phyloP scores from a whole-genome alignment of 2,329 filamentous ascomycete genomes.

The Aspergillus cejpii region DNA sequence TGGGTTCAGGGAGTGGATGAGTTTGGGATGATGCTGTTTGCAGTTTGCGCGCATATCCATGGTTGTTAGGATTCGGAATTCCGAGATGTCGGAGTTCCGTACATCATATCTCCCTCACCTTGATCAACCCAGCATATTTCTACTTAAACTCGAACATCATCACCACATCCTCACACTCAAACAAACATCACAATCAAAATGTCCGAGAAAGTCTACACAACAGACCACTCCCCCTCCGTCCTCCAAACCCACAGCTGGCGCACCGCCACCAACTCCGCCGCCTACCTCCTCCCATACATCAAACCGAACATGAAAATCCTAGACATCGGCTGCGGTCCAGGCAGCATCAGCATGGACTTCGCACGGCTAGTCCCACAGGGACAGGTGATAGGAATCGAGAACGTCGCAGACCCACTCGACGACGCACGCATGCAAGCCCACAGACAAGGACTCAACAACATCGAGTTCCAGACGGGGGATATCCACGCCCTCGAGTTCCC shows the following conservation, averaged over 20 bases:
- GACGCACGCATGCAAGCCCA: slow-evolving; percentile 30
- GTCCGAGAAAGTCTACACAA: slow-evolving; percentile 28
- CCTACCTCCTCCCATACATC: slow-evolving; percentile 38
- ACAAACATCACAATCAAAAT: slow-evolving; percentile 8
- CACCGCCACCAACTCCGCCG: slow-evolving; percentile 32
- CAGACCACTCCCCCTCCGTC: slow-evolving; percentile 35
- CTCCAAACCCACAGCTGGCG: slow-evolving; percentile 33
- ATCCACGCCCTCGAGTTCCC: slow-evolving; percentile 38
- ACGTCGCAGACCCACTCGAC: slow-evolving; percentile 27
- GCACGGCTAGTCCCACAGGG: slow-evolving; percentile 35
- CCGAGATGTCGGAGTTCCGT: slow-evolving; percentile 4
- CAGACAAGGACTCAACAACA: slow-evolving; percentile 26
- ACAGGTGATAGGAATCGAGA: slow-evolving; percentile 36
- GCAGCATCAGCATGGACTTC: slow-evolving; percentile 40
- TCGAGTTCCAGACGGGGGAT: slow-evolving; percentile 34
- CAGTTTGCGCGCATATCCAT: slow-evolving; percentile 28
- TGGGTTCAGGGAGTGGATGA: slow-evolving; percentile 51
- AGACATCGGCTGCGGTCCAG: slow-evolving; percentile 44
- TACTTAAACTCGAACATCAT: too few relatives aligned
- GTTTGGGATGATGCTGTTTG: slow-evolving; percentile 50
- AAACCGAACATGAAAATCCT: slow-evolving; percentile 34
- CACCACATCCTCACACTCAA: too few relatives aligned
- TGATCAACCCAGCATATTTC: too few relatives aligned
- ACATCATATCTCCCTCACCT: slow-evolving; percentile 9
- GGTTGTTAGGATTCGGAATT: slow-evolving; percentile 20